These are phyloP conservation scores for Neoboletus brunneissimus DNA, from an alignment of 768 basidiomycete species.

Conservation along the genomic window DNA sequence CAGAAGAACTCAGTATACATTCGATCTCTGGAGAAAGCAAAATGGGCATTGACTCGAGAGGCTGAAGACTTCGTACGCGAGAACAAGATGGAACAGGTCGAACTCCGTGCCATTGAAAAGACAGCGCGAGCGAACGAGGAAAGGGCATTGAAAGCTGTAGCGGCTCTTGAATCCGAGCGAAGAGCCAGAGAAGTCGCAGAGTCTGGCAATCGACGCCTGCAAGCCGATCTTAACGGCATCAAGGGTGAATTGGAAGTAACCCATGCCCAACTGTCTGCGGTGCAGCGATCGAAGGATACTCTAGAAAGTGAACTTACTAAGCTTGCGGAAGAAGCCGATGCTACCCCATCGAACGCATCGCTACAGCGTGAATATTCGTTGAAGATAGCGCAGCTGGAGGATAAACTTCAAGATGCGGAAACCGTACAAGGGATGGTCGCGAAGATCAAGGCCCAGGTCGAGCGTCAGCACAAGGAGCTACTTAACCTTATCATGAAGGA, in stretches of 20 bases:
- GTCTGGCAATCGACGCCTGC: constrained; percentile 54
- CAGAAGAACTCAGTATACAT: constrained; percentile 72
- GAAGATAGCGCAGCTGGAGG: constrained; percentile 60
- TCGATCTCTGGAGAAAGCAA: constrained; percentile 83
- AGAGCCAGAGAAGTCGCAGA: constrained; percentile 65
- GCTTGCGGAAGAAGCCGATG: constrained; percentile 59
- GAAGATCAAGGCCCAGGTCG: constrained; percentile 59
- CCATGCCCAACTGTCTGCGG: constrained; percentile 48
- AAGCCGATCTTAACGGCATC: constrained; percentile 55
- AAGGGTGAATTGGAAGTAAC: constrained; percentile 57
- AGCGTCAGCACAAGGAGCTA: constrained; percentile 70
- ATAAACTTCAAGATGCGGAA: constrained; percentile 56
- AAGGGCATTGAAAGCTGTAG: constrained; percentile 50
- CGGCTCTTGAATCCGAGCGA: constrained; percentile 66
- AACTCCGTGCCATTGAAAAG: constrained; percentile 69
- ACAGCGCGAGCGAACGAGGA: constrained; percentile 60
- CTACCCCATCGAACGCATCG: constrained; percentile 52
- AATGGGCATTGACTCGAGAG: constrained; percentile 68
- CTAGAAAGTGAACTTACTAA: constrained; percentile 66
- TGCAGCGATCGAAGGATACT: constrained; percentile 60
- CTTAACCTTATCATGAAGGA: constrained; percentile 60
- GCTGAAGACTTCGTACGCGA: constrained; percentile 79
- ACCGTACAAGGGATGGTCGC: constrained; percentile 46
- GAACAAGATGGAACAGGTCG: constrained; percentile 65
- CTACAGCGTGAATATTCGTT: constrained; percentile 62